Evolutionary conservation across 202 grass and related monocot genomes (phyloP).

Genomic region (Zizania palustris): DNA sequence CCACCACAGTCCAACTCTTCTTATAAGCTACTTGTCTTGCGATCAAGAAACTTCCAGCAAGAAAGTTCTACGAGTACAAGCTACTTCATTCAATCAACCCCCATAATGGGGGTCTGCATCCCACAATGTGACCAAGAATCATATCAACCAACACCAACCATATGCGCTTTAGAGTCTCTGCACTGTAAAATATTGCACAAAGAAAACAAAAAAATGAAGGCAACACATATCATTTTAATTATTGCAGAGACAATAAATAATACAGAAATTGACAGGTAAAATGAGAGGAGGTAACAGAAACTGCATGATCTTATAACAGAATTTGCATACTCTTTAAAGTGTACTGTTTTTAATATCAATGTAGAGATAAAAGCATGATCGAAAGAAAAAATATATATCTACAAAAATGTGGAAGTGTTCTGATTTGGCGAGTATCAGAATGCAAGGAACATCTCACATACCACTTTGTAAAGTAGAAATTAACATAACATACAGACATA

Average conservation of each 20-base stretch:
- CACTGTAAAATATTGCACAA: constrained; percentile 23
- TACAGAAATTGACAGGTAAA: constrained; percentile 14
- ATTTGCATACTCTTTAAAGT: background rate
- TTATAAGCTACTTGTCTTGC: constrained; percentile 45
- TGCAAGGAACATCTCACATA: background rate
- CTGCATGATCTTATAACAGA: background rate
- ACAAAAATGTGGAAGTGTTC: background rate
- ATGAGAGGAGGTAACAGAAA: constrained; percentile 7
- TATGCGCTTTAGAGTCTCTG: constrained; percentile 38
- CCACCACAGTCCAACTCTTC: constrained; percentile 40
- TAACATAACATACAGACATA: background rate
- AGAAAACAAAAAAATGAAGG: constrained; percentile 1
- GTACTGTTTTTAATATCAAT: background rate
- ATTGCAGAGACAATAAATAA: constrained; percentile 15
- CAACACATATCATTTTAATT: constrained; percentile 23
- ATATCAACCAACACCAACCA: constrained; percentile 55
- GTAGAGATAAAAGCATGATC: constrained; percentile 7
- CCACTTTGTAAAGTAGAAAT: constrained; percentile 1
- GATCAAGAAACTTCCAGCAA: constrained; percentile 39
- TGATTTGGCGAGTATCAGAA: background rate
- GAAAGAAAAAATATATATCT: constrained; percentile 1
- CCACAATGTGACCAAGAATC: constrained; percentile 28
- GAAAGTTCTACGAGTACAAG: constrained; percentile 28
- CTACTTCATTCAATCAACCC: constrained; percentile 41
- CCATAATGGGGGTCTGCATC: constrained; percentile 13